Conservation (phyloP, 2,329 filamentous ascomycete genomes). For the Xylaria sp. region DNA sequence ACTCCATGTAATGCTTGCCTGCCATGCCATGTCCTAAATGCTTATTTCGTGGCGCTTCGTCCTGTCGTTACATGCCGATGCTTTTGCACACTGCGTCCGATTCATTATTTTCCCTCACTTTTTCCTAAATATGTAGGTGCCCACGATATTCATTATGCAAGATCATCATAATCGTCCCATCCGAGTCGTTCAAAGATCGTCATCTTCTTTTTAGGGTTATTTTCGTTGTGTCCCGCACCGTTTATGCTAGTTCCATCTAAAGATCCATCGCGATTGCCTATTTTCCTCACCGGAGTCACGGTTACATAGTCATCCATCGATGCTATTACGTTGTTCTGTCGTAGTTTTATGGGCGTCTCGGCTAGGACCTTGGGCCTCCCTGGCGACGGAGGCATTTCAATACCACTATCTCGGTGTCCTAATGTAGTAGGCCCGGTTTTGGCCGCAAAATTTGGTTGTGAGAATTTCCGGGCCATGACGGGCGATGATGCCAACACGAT, state of each 20-base stretch:
- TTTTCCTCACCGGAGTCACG: conserved; percentile 36
- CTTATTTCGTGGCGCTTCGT: conserved; percentile 31
- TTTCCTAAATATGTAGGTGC: not conserved
- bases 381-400: conserved; percentile 42
- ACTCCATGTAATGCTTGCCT: conserved; percentile 31
- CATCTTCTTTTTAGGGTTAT: conserved; percentile 36
- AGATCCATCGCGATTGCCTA: conserved; percentile 10
- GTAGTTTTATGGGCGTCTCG: conserved; percentile 48
- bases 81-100: not conserved
- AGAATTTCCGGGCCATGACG: conserved; percentile 34
- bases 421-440: conserved; percentile 21
- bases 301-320: conserved; percentile 34
- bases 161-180: conserved; percentile 61
- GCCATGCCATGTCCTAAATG: not conserved
- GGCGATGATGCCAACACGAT: conserved; percentile 41
- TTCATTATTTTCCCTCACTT: not conserved
- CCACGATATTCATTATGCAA: conserved; percentile 22
- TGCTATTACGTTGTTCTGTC: conserved; percentile 14
- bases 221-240: conserved; percentile 19
- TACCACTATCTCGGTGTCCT: conserved; percentile 38
- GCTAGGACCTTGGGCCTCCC: conserved; percentile 21
- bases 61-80: conserved; percentile 12
- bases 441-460: conserved; percentile 29
- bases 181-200: conserved; percentile 62
- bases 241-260: not conserved